A percentile compares a stretch with the other conserved stretches of the same genome.
Conservation (phyloP, 768 basidiomycete species). For the Chalciporus chontae region DNA sequence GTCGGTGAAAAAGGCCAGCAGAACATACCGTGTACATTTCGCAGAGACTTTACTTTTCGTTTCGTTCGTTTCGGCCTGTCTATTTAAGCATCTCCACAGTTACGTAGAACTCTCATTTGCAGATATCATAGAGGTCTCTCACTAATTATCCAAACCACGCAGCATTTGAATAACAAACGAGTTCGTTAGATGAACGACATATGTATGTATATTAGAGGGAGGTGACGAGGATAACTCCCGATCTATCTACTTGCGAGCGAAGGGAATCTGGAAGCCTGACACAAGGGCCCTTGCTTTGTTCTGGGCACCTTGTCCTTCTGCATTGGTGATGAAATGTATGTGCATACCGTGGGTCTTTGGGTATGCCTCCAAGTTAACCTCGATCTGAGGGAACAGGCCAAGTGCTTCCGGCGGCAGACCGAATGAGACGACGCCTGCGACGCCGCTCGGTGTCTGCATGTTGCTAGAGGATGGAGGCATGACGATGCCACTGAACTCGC, state of each 20-base stretch:
- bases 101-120: slow-evolving; percentile 30
- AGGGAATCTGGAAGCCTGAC: slow-evolving; percentile 92
- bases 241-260: slow-evolving; percentile 45
- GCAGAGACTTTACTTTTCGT: slow-evolving; percentile 8
- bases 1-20: slow-evolving; percentile 21
- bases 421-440: slow-evolving; percentile 85
- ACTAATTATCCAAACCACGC: slow-evolving; percentile 25
- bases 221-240: background rate
- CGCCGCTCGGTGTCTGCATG: slow-evolving; percentile 68
- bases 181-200: background rate
- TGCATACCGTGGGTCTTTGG: slow-evolving; percentile 87
- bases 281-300: slow-evolving; percentile 82
- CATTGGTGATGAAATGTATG: slow-evolving; percentile 90
- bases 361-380: slow-evolving; percentile 90
- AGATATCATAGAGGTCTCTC: slow-evolving; percentile 20
- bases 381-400: slow-evolving; percentile 92
- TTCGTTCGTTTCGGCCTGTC: slow-evolving; percentile 14
- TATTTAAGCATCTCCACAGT: slow-evolving; percentile 19
- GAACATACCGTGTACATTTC: slow-evolving; percentile 8
- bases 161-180: background rate
- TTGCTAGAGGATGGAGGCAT: slow-evolving; percentile 75
- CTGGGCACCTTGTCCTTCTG: slow-evolving; percentile 84
- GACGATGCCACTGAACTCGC: slow-evolving; percentile 83
- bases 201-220: background rate
- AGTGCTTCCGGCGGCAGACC: slow-evolving; percentile 83